A percentile compares a stretch with the other conserved stretches of the same genome.
These are phyloP conservation scores for Alternaria alternata DNA, from an alignment of 2,329 filamentous ascomycete genomes.

Conservation along the genomic window DNA sequence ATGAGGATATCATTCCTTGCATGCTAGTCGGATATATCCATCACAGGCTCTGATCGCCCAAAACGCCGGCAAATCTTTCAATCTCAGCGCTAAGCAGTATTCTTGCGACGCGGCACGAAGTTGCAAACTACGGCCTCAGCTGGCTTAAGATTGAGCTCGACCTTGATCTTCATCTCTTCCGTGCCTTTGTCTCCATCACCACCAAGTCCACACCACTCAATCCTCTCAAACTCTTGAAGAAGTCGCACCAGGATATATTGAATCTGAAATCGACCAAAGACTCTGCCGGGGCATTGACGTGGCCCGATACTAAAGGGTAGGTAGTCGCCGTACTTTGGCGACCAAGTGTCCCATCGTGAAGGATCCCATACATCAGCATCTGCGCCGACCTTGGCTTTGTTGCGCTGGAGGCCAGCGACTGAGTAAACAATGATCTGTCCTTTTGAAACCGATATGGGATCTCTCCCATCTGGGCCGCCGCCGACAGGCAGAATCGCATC, in stretches of 20 bases:
- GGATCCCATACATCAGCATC: constrained; percentile 10
- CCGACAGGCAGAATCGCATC: constrained; percentile 7
- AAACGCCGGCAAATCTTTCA: background rate
- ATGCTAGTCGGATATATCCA: background rate
- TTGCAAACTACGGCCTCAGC: constrained; percentile 13
- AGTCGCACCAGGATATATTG: constrained; percentile 13
- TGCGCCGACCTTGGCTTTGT: constrained; percentile 4
- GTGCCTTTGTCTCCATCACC: background rate
- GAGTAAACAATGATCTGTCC: constrained; percentile 15
- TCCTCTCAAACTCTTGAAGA: constrained; percentile 14
- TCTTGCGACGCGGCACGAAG: constrained; percentile 2
- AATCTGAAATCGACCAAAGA: constrained; percentile 17
- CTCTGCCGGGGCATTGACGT: constrained; percentile 11
- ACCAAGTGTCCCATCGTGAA: constrained; percentile 10
- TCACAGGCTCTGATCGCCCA: background rate
- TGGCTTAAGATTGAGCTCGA: constrained; percentile 14
- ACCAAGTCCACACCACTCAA: constrained; percentile 15
- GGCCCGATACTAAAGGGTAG: constrained; percentile 15
- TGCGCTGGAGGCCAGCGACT: constrained; percentile 14
- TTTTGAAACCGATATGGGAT: constrained; percentile 6
- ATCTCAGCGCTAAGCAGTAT: background rate
- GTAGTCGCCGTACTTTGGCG: constrained; percentile 13
- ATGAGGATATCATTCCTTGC: background rate
- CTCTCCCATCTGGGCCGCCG: constrained; percentile 3
- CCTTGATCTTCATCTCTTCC: constrained; percentile 17